phyloP scores from a whole-genome alignment of 2,329 filamentous ascomycete genomes.

The Cladorrhinum sp. region DNA sequence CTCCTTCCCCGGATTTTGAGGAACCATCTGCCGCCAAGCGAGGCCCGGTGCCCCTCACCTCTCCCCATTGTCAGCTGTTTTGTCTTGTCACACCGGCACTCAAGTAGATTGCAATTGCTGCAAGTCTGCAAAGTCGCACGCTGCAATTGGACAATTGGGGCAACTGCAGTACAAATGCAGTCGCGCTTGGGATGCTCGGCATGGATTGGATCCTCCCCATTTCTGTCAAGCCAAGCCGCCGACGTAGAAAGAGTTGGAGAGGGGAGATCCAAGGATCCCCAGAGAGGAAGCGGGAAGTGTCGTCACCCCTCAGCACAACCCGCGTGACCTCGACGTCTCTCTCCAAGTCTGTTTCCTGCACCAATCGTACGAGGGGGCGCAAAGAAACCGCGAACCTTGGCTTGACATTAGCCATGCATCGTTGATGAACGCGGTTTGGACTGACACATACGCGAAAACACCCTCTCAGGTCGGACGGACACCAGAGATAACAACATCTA shows the following conservation, averaged over 20 bases:
- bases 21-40: not conserved
- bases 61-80: constrained; percentile 2
- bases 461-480: not conserved
- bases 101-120: not conserved
- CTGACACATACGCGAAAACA: constrained; percentile 5
- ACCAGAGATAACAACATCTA: not conserved
- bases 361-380: constrained; percentile 25
- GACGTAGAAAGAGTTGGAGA: not conserved
- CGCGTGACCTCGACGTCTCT: constrained; percentile 24
- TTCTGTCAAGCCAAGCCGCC: constrained; percentile 6
- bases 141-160: not conserved
- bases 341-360: constrained; percentile 15
- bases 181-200: not conserved
- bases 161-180: not conserved
- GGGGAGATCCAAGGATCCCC: constrained; percentile 1
- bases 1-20: constrained; percentile 8
- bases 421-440: not conserved
- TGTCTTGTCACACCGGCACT: not conserved
- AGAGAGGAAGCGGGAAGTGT: constrained; percentile 12
- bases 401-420: not conserved
- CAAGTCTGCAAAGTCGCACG: not conserved
- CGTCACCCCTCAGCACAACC: constrained; percentile 17
- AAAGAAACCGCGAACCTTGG: constrained; percentile 5
- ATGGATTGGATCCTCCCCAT: not conserved
- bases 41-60: not conserved